Evolutionary conservation across 139 green algal species (phyloP).

Genomic region (Chlamydomonas sp.): DNA sequence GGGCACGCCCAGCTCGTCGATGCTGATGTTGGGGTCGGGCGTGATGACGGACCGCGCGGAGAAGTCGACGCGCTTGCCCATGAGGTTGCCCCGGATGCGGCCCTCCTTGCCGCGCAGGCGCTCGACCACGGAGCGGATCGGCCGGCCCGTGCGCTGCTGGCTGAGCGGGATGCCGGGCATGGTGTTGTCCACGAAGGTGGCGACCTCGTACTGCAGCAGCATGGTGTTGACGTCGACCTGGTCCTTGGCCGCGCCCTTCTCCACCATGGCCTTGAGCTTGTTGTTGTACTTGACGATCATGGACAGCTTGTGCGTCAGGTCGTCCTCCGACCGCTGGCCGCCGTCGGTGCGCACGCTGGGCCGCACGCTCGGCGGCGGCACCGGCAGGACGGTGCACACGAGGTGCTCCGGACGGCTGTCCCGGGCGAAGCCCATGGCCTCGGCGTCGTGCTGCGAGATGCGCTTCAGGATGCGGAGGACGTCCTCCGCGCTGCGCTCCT

Average conservation of each 20-base stretch:
- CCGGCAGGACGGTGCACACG: constrained; percentile 80
- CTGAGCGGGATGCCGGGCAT: constrained; percentile 36
- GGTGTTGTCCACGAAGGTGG: constrained; percentile 93
- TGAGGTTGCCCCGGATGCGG: constrained; percentile 91
- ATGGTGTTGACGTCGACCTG: constrained; percentile 34
- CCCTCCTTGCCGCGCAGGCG: constrained; percentile 66
- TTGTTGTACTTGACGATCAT: constrained; percentile 89
- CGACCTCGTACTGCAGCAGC: constrained; percentile 74
- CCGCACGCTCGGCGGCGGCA: constrained; percentile 73
- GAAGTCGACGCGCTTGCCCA: constrained; percentile 98
- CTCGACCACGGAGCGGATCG: constrained; percentile 91
- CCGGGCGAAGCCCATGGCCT: constrained; percentile 74
- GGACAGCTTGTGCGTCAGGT: constrained; percentile 90
- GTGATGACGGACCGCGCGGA: constrained; percentile 91
- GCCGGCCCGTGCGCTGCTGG: constrained; percentile 49
- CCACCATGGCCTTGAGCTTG: constrained; percentile 72
- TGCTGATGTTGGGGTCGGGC: constrained; percentile 88
- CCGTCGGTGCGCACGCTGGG: constrained; percentile 56
- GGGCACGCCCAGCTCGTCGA: constrained; percentile 95
- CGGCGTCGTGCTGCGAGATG: constrained; percentile 83
- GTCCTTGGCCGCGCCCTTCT: constrained; percentile 55
- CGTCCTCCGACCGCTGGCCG: constrained; percentile 72
- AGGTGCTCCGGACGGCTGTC: constrained; percentile 84
- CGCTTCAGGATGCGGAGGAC: constrained; percentile 75
- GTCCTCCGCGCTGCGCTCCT: constrained; percentile 58